These are phyloP conservation scores for Yarrowia osloensis DNA, from an alignment of 805 yeast genomes.

Conservation along the genomic window DNA sequence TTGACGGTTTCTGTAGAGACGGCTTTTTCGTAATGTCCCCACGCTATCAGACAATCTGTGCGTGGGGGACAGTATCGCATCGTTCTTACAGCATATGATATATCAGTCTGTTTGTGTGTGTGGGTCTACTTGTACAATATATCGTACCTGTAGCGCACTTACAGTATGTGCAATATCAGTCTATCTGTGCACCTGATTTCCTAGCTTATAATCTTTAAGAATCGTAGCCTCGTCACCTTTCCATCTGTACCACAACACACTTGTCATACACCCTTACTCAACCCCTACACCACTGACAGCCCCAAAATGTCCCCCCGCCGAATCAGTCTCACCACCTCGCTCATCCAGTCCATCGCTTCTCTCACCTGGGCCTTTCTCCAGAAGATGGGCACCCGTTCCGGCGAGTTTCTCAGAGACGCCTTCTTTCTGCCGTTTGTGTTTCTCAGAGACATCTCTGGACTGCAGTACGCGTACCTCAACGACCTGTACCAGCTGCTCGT, in stretches of 20 bases:
- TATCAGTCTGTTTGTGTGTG: not conserved
- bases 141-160: too few relatives aligned
- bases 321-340: not conserved
- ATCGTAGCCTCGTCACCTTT: not conserved
- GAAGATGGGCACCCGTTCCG: not conserved
- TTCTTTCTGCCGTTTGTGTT: constrained; percentile 22
- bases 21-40: too few relatives aligned
- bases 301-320: not conserved
- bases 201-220: not conserved
- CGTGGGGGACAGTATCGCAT: too few relatives aligned
- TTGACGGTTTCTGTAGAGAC: too few relatives aligned
- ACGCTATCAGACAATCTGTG: too few relatives aligned
- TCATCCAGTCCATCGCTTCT: not conserved
- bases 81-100: too few relatives aligned
- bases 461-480: not conserved
- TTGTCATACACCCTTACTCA: not conserved
- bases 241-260: not conserved
- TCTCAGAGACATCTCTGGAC: not conserved
- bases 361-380: not conserved
- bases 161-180: too few relatives aligned
- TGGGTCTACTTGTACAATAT: too few relatives aligned
- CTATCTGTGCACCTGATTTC: too few relatives aligned
- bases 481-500: constrained; percentile 1
- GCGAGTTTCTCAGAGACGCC: constrained; percentile 8
- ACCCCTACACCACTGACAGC: not conserved